Conservation (phyloP, 441 rosid species). For the Pelargonium cotyledonis region DNA sequence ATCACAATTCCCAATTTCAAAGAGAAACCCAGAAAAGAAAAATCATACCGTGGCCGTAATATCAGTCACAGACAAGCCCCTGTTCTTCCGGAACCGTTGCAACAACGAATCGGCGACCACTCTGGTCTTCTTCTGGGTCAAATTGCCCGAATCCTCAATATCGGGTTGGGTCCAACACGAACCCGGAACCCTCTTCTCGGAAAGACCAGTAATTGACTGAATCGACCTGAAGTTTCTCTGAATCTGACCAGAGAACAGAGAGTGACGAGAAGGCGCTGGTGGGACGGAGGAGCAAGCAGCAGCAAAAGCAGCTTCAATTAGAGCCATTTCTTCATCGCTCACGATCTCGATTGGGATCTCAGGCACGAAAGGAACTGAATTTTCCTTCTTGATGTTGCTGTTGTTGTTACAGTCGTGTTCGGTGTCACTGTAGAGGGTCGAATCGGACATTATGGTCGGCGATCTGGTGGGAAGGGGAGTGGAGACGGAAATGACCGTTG, state of each 20-base stretch:
- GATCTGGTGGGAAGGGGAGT: background rate
- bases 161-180: constrained; percentile 27
- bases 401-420: too few species aligned
- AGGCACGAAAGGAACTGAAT: constrained; percentile 11
- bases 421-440: too few species aligned
- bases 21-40: background rate
- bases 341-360: constrained; percentile 70
- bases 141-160: constrained; percentile 51
- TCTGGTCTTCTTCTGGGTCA: constrained; percentile 24
- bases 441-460: background rate
- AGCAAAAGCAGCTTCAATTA: constrained; percentile 59
- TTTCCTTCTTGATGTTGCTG: too few species aligned
- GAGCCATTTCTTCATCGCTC: constrained; percentile 82
- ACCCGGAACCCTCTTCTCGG: constrained; percentile 34
- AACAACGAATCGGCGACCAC: constrained; percentile 27
- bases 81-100: constrained; percentile 41
- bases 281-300: constrained; percentile 40
- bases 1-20: background rate
- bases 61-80: constrained; percentile 63
- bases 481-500: background rate
- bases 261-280: constrained; percentile 26
- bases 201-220: constrained; percentile 28
- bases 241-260: constrained; percentile 17
- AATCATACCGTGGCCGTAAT: constrained; percentile 50
- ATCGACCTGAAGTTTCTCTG: constrained; percentile 30